These are phyloP conservation scores for Mangifera indica DNA, from an alignment of 345 rosid species.

Conservation along the genomic window DNA sequence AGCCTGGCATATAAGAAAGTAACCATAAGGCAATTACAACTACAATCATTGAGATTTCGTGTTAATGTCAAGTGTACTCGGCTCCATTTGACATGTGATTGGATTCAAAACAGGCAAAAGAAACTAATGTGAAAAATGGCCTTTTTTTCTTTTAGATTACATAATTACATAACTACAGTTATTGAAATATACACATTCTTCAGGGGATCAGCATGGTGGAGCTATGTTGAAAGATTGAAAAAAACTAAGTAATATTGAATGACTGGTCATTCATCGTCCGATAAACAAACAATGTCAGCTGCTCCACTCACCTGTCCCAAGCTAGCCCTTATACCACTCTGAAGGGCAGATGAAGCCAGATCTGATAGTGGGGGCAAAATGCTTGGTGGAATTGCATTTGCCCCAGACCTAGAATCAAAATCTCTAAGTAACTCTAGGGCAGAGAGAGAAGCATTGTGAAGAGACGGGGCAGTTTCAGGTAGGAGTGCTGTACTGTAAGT, in stretches of 20 bases:
- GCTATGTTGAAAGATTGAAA: background rate
- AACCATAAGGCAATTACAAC: too few relatives aligned
- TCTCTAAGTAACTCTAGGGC: constrained; percentile 26
- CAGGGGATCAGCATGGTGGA: background rate
- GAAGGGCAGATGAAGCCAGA: constrained; percentile 14
- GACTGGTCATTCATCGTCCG: constrained; percentile 65
- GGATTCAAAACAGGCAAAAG: background rate
- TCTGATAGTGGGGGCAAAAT: constrained; percentile 8
- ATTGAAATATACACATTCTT: constrained; percentile 7
- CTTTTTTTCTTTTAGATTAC: background rate
- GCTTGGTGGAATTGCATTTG: constrained; percentile 15
- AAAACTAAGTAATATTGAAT: background rate
- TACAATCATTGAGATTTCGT: too few relatives aligned
- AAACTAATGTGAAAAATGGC: background rate
- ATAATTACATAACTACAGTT: constrained; percentile 1
- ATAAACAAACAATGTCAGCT: constrained; percentile 47
- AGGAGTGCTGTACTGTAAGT: background rate
- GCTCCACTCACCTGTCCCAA: constrained; percentile 10
- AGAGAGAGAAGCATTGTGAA: constrained; percentile 14
- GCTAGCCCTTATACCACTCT: constrained; percentile 1
- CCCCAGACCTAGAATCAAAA: constrained; percentile 16
- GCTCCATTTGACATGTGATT: background rate
- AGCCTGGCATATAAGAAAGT: too few relatives aligned
- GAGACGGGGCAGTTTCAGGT: constrained; percentile 15
- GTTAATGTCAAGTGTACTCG: background rate